Percentiles rank a stretch among this genome's conserved stretches.
phyloP scores from a whole-genome alignment of 352 stramenopile genomes.

The Chrysophaeum taylorii region DNA sequence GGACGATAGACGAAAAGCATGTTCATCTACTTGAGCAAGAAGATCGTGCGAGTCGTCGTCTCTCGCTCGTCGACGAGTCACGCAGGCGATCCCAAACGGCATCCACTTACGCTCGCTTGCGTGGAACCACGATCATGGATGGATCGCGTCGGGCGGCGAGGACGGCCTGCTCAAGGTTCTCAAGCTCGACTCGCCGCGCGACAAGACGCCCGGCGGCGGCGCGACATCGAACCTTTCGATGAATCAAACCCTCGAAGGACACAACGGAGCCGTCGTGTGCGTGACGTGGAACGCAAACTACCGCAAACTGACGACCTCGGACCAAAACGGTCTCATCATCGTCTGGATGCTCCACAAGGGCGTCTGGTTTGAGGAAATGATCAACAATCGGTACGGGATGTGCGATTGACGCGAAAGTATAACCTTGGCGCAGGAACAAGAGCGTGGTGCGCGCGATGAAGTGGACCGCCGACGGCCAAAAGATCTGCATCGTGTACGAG shows the following conservation, averaged over 20 bases:
- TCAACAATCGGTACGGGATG: constrained; percentile 67
- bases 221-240: constrained; percentile 77
- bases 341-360: constrained; percentile 83
- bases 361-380: constrained; percentile 91
- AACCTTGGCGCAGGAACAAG: constrained; percentile 54
- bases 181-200: constrained; percentile 50
- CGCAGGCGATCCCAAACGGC: constrained; percentile 84
- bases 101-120: constrained; percentile 70
- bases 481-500: constrained; percentile 88
- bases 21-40: constrained; percentile 89
- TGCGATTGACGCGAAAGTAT: not conserved
- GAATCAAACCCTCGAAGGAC: constrained; percentile 85
- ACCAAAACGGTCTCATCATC: constrained; percentile 86
- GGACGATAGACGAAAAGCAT: constrained; percentile 46
- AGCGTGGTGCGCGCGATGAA: constrained; percentile 83
- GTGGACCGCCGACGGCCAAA: constrained; percentile 80
- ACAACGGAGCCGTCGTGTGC: constrained; percentile 72
- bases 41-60: constrained; percentile 20
- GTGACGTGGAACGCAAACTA: constrained; percentile 82
- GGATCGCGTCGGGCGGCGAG: constrained; percentile 83
- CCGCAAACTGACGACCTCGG: constrained; percentile 83
- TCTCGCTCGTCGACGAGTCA: not conserved
- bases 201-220: constrained; percentile 34
- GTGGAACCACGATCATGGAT: constrained; percentile 83
- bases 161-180: constrained; percentile 81